phyloP scores from a whole-genome alignment of 176 grass and related monocot species.

The Lolium rigidum region DNA sequence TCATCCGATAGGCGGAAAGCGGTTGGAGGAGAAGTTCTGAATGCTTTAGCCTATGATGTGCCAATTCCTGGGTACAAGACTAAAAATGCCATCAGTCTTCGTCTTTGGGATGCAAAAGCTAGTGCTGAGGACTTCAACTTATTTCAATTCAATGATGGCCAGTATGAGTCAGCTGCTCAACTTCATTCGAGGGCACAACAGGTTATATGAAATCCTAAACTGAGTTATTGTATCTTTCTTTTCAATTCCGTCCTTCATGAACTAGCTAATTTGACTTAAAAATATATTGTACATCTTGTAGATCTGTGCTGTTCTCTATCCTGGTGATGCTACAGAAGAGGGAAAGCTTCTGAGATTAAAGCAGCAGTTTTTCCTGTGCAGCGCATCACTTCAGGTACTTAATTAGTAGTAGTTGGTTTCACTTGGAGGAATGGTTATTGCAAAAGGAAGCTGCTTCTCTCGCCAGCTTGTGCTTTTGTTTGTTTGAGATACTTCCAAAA shows the following conservation, averaged over 20 bases:
- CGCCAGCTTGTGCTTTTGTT: not conserved
- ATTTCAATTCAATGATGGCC: slow-evolving; percentile 93
- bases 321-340: slow-evolving; percentile 93
- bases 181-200: slow-evolving; percentile 92
- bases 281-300: slow-evolving; percentile 45
- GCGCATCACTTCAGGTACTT: slow-evolving; percentile 96
- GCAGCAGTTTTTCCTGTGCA: slow-evolving; percentile 99
- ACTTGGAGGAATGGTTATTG: too few relatives aligned
- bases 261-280: slow-evolving; percentile 10
- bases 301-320: slow-evolving; percentile 97
- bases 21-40: slow-evolving; percentile 82
- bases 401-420: not conserved
- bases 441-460: slow-evolving; percentile 11
- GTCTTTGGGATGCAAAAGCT: slow-evolving; percentile 95
- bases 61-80: slow-evolving; percentile 99
- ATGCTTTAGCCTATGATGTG: slow-evolving; percentile 93
- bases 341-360: slow-evolving; percentile 93
- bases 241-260: not conserved
- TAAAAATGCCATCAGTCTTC: slow-evolving; percentile 94
- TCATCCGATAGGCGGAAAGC: slow-evolving; percentile 68
- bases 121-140: slow-evolving; percentile 88
- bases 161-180: slow-evolving; percentile 83
- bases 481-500: slow-evolving; percentile 28
- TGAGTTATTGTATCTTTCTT: not conserved
- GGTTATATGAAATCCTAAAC: slow-evolving; percentile 56